Conservation (phyloP, 2,329 filamentous ascomycete genomes). For the Blastomyces emzantsi region DNA sequence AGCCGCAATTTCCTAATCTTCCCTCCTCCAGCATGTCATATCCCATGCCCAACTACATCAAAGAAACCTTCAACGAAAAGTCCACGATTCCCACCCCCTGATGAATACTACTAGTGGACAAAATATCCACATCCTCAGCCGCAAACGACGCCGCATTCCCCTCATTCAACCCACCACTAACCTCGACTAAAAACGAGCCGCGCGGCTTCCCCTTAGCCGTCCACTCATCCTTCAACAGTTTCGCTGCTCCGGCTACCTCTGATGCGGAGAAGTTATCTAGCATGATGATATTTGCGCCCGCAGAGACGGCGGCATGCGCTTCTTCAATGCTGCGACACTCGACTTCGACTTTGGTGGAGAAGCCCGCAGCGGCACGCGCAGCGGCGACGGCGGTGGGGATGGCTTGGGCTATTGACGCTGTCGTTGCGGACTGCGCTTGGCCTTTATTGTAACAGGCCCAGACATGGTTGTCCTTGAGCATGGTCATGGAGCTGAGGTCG, state of each 20-base stretch:
- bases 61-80: conserved; percentile 80
- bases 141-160: conserved; percentile 73
- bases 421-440: conserved; percentile 9
- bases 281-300: conserved; percentile 94
- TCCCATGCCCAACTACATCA: conserved; percentile 21
- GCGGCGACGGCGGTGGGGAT: conserved; percentile 80
- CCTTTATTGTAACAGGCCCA: conserved; percentile 62
- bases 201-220: conserved; percentile 54
- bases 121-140: conserved; percentile 75
- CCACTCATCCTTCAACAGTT: conserved; percentile 71
- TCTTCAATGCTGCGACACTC: conserved; percentile 84
- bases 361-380: conserved; percentile 75
- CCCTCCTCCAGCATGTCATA: not conserved
- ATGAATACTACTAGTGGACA: conserved; percentile 94
- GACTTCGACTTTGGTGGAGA: conserved; percentile 90
- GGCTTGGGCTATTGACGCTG: conserved; percentile 42
- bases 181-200: conserved; percentile 71
- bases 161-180: conserved; percentile 79
- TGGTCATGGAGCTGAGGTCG: conserved; percentile 89
- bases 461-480: conserved; percentile 99
- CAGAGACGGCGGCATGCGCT: conserved; percentile 81
- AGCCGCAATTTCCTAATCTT: not conserved
- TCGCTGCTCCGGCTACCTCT: conserved; percentile 65
- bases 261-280: conserved; percentile 86
- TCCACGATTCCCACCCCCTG: conserved; percentile 91